These are phyloP conservation scores for Nicotiana benthamiana DNA, from an alignment of 257 asterid species.

Conservation along the genomic window DNA sequence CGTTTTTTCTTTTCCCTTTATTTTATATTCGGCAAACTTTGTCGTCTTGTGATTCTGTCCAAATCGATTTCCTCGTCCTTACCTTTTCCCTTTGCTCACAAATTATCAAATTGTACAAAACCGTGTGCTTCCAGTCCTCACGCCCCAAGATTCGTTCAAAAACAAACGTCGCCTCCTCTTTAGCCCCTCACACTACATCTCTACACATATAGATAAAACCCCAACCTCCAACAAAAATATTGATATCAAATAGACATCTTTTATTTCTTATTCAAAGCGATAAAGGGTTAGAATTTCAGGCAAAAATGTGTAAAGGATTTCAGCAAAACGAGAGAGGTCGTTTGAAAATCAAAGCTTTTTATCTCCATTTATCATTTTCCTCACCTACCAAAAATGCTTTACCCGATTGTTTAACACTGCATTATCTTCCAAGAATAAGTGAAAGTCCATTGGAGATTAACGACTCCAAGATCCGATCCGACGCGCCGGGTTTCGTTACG, in stretches of 20 bases:
- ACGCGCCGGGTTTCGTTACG: constrained; percentile 51
- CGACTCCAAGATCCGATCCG: constrained; percentile 49
- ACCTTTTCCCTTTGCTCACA: neutral
- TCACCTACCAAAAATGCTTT: neutral
- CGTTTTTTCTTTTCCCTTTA: neutral
- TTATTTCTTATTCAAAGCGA: no score
- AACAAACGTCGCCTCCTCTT: constrained; percentile 15
- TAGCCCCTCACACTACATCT: neutral
- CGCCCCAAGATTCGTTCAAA: constrained; percentile 22
- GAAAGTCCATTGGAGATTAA: constrained; percentile 40
- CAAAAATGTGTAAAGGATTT: constrained; percentile 58
- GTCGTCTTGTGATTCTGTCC: neutral
- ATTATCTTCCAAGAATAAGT: constrained; percentile 59
- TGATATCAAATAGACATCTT: no score
- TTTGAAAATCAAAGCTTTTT: constrained; percentile 49
- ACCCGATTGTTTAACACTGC: constrained; percentile 47
- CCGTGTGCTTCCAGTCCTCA: constrained; percentile 16
- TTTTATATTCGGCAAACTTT: neutral
- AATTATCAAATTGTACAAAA: constrained; percentile 4
- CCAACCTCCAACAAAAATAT: neutral
- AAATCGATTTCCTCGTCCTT: neutral
- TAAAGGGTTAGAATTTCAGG: no score
- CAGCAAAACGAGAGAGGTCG: constrained; percentile 34
- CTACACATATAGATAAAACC: neutral
- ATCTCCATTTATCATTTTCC: constrained; percentile 29